These are phyloP conservation scores for Fraxinus greggii DNA, from an alignment of 305 asterid genomes.

Conservation along the genomic window DNA sequence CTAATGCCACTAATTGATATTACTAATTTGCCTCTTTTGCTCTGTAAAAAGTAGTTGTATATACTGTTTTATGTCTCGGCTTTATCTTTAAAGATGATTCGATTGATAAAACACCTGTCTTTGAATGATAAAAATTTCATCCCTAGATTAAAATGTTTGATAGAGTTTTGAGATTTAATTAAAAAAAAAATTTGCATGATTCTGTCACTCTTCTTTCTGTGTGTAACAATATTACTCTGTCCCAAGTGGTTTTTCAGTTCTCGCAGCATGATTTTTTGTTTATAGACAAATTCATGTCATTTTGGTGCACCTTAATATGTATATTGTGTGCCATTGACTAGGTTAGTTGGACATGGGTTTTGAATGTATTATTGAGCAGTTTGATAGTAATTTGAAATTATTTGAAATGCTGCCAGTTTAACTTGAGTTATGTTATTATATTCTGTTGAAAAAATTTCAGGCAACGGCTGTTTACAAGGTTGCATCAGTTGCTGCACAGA, in stretches of 20 bases:
- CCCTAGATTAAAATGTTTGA: background rate
- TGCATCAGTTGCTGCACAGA: conserved; percentile 70
- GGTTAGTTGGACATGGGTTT: background rate
- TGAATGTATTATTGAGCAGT: background rate
- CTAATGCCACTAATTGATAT: conserved; percentile 2
- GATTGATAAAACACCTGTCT: background rate
- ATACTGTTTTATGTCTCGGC: background rate
- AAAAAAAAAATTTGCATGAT: background rate
- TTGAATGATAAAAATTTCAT: background rate
- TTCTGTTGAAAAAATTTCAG: conserved; percentile 33
- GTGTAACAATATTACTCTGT: background rate
- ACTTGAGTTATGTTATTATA: background rate
- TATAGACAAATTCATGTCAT: background rate
- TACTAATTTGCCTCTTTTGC: background rate
- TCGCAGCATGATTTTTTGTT: background rate
- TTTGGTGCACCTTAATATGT: background rate
- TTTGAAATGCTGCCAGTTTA: background rate
- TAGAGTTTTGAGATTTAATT: background rate
- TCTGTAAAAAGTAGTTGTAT: background rate
- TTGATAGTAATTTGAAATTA: background rate
- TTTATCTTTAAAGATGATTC: background rate
- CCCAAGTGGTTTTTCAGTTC: background rate
- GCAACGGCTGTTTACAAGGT: conserved; percentile 97
- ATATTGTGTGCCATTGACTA: background rate
- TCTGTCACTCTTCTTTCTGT: background rate